A percentile compares a stretch with the other conserved stretches of the same genome.
Evolutionary conservation across 306 rosid genomes (phyloP).

Genomic region (Acacia melanoxylon): DNA sequence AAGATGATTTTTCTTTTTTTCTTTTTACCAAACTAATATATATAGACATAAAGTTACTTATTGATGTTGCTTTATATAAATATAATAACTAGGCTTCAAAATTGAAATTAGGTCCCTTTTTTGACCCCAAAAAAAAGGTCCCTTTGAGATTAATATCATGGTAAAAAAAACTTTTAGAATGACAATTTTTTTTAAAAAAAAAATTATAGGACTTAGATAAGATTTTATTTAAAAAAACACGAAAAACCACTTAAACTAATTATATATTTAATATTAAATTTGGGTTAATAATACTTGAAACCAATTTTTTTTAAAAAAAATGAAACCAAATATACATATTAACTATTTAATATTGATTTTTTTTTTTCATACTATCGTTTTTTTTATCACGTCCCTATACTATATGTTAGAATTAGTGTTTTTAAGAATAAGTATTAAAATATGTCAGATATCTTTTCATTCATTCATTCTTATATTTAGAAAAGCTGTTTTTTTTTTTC

Average conservation of each 20-base stretch:
- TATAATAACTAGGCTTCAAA: neutral
- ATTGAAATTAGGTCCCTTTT: neutral
- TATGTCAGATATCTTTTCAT: neutral
- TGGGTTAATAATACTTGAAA: neutral
- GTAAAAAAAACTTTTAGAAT: neutral
- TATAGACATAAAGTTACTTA: neutral
- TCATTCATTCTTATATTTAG: too few relatives aligned
- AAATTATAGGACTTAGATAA: neutral
- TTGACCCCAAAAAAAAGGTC: too few relatives aligned
- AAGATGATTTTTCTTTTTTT: neutral
- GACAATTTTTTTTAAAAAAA: neutral
- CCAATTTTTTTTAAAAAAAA: neutral
- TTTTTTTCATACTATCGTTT: neutral
- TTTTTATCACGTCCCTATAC: neutral
- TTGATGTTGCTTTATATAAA: too few relatives aligned
- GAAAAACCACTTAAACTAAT: neutral
- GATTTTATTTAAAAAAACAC: too few relatives aligned
- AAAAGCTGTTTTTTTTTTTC: neutral
- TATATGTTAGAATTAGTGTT: too few relatives aligned
- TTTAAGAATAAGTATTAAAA: neutral
- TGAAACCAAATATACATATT: neutral
- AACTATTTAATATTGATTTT: too few relatives aligned
- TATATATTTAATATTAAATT: neutral
- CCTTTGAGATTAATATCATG: too few relatives aligned
- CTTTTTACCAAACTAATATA: too few relatives aligned